Evolutionary conservation across 805 yeast species (phyloP).

Genomic region (Teunomyces lycoperdinae): DNA sequence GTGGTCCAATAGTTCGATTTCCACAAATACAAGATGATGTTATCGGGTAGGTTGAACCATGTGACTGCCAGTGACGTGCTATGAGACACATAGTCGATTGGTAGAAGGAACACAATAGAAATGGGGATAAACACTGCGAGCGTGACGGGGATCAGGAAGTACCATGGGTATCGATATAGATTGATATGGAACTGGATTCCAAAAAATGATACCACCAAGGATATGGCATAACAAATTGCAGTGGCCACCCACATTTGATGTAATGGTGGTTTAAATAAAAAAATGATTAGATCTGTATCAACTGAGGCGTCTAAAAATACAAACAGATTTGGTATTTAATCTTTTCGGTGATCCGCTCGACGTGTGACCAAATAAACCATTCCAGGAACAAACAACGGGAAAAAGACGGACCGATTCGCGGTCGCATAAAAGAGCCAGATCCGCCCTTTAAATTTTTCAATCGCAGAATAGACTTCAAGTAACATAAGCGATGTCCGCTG

Average conservation of each 20-base stretch:
- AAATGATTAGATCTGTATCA: not conserved
- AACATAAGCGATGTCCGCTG: not conserved
- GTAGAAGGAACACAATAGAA: conserved; percentile 69
- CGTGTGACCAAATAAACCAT: not conserved
- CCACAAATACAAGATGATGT: conserved; percentile 60
- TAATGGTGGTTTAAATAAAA: not conserved
- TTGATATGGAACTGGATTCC: conserved; percentile 38
- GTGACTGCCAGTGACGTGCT: conserved; percentile 29
- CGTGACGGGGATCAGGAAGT: conserved; percentile 46
- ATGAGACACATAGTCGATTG: conserved; percentile 68
- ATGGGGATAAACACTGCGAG: conserved; percentile 71
- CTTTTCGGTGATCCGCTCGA: not conserved
- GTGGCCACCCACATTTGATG: conserved; percentile 20
- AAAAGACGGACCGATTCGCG: not conserved
- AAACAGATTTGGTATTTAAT: not conserved
- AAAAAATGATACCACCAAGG: conserved; percentile 25
- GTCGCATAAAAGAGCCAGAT: not conserved
- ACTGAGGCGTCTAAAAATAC: not conserved
- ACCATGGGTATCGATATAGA: conserved; percentile 33
- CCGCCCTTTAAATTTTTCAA: not conserved
- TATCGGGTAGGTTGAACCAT: conserved; percentile 46
- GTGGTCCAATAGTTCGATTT: conserved; percentile 77
- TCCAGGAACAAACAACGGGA: not conserved
- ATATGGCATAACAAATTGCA: conserved; percentile 24
- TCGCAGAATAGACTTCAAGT: not conserved